Conservation (phyloP, 2,329 filamentous ascomycete genomes). For the Cercospora zeae-maydis region DNA sequence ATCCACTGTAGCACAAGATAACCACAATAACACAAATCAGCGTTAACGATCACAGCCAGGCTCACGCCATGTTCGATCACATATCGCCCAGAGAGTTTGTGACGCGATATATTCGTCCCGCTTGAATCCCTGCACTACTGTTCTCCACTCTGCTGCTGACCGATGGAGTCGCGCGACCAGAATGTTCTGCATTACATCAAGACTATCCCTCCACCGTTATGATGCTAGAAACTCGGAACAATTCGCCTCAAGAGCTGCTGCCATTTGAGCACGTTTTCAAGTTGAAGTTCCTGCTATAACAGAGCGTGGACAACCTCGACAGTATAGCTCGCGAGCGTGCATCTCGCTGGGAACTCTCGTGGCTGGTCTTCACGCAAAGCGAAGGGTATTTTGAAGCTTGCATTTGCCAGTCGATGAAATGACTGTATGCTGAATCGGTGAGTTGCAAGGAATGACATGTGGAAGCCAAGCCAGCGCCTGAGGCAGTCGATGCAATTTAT, state of each 20-base stretch:
- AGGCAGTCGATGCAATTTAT: no score
- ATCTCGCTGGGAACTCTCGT: no score
- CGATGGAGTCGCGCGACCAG: conserved; percentile 47
- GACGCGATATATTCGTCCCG: conserved; percentile 45
- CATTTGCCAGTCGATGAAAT: no score
- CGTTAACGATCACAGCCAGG: conserved; percentile 6
- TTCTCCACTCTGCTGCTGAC: conserved; percentile 50
- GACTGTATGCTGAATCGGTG: no score
- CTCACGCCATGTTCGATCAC: conserved; percentile 14
- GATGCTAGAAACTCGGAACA: conserved; percentile 51
- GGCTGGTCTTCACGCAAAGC: no score
- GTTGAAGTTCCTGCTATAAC: no score
- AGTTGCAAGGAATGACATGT: no score
- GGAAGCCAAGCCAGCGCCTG: no score
- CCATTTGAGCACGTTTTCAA: no score
- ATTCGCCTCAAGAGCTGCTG: conserved; percentile 44
- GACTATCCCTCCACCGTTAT: conserved; percentile 52
- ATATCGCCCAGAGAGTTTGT: conserved; percentile 10
- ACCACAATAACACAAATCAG: conserved; percentile 6
- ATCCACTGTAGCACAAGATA: conserved; percentile 6
- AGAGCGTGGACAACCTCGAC: no score
- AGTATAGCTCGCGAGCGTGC: no score
- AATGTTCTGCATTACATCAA: conserved; percentile 51
- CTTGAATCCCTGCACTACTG: conserved; percentile 47
- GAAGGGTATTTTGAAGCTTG: no score